Base-by-base conservation (phyloP, 192 early-diverging fungal species). In the Coemansia aciculifera region DNA sequence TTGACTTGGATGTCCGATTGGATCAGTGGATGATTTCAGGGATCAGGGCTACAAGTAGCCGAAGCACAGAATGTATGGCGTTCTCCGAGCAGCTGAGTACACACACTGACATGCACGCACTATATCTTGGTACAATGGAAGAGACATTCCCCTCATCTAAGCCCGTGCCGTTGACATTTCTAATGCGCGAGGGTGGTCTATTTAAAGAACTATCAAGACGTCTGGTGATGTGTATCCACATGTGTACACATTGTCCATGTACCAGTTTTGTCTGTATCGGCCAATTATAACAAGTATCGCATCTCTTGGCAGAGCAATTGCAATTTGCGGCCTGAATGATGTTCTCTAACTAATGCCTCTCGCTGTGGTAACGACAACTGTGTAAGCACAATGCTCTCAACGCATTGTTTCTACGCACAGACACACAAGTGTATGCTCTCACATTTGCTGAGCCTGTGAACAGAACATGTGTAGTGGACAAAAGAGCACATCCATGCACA, bases 71-170 rank as follows among this genome's bases (percentile, higher is more conserved):
- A 57, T 31, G 54, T 17, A 57, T 34, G 54, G 54, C 54, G 54
- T 17, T 2, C 54, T 12, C 29, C 23, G 13, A 12, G 54, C 54
- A 32, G 54, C 29, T 57, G 54, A 57, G 54, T 57, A 17, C 54
- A 57, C 54, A 54, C 13, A 19, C 19, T 48, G 46, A 48, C 54
- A 15, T 13, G 31, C 54, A 32, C 10, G 27, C 27, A 57, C 54
- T 57, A 57, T 57, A 57, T 32, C 54, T 57, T 2, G 54, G 54
- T 5, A 57, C 54, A 57, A 57, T 57, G 27, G 13, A 15, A 6
- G 29, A 57, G 5, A 12, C 4, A 31, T 32, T 32, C 29, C 54
- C 54, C 52, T 56, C 54, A 17, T 34, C 54, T 12, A 15, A 31
- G 54, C 54, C 29, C 54, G 54, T 34, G 54, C 54, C 29, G 54